Evolutionary conservation across 352 stramenopile genomes (phyloP), one percentile per base, ranked within the genome.

Genomic region (Pythium brachiatum): DNA sequence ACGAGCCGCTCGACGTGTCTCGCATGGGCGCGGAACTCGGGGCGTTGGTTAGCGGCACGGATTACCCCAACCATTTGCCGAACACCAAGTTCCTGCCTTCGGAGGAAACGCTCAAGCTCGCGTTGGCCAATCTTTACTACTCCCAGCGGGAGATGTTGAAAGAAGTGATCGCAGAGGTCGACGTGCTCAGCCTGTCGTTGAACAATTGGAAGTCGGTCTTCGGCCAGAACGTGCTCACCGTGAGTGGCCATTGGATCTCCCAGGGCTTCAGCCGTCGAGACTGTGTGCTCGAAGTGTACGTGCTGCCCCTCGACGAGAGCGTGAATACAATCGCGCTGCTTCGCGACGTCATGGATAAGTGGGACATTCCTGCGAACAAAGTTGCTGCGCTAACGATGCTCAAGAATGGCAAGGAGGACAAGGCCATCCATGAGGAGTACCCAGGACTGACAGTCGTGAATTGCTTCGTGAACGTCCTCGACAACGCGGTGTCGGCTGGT

Each of bases 161-260:
- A 53, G 83, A 92, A 39, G 80, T 92, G 7, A 76, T 92, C 60
- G 76, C 79, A 0, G 81, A 89, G 27, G 81, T 92, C 27, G 83
- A 92, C 47, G 72, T 90, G 43, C 60, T 92, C 9, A 89, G 78
- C 53, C 65, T 92, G 21, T 92, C 83, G 26, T 72, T 92, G 29
- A 87, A 92, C 64, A 92, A 90, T 57, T 92, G 83, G 83, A 92
- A 83, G 25, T 90, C 80, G 2, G 81, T 79, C 7, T 92, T 89
- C 62, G 83, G 78, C 0, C 83, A 92, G 51, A 89, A 89, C 51
- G 81, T 90, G 55, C 75, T 90, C n/a, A 89, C 79, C 0, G 83
- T 90, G 27, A 89, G 78, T 57, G 83, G 78, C 27, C 83, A 92
- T 54, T 92, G 83, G 83, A 88, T 92, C 60, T 89, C 83, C 2